phyloP scores from a whole-genome alignment of 2,329 filamentous ascomycete genomes.

The Aspergillus ibericus region DNA sequence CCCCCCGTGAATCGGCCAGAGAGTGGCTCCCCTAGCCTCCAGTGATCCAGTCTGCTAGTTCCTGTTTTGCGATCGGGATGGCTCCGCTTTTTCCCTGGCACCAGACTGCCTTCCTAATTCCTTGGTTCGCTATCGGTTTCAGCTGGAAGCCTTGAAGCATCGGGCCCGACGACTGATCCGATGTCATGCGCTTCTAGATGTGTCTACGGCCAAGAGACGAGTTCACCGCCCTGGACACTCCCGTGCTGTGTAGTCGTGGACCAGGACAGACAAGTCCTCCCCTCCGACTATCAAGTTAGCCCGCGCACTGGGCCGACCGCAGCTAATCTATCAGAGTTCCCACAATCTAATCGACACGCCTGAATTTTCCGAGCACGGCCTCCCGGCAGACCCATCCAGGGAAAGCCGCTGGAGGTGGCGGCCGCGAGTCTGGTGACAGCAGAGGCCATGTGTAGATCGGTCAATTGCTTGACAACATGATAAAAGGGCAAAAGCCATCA shows the following conservation, averaged over 20 bases:
- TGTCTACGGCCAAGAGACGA: no score
- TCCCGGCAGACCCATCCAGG: neutral
- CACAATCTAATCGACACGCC: constrained; percentile 17
- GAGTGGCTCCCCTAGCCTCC: constrained; percentile 1
- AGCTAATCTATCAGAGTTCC: constrained; percentile 8
- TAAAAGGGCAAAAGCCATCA: neutral
- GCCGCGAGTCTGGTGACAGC: neutral
- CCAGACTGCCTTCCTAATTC: neutral
- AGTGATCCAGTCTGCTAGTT: constrained; percentile 1
- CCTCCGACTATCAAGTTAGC: neutral
- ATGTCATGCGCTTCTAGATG: no score
- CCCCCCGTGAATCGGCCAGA: constrained; percentile 19
- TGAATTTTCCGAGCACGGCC: constrained; percentile 16
- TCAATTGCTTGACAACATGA: neutral
- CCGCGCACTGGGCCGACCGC: neutral
- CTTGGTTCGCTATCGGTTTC: constrained; percentile 4
- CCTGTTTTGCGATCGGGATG: neutral
- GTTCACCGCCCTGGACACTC: no score
- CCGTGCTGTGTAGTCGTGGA: no score
- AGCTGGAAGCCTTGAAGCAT: neutral
- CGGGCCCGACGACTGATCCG: no score
- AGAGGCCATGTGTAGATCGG: neutral
- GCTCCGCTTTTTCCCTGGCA: constrained; percentile 11
- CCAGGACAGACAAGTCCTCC: no score
- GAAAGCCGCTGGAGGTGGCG: neutral